Evolutionary conservation across 2,329 filamentous ascomycete genomes (phyloP).

Genomic region (Cladophialophora psammophila): DNA sequence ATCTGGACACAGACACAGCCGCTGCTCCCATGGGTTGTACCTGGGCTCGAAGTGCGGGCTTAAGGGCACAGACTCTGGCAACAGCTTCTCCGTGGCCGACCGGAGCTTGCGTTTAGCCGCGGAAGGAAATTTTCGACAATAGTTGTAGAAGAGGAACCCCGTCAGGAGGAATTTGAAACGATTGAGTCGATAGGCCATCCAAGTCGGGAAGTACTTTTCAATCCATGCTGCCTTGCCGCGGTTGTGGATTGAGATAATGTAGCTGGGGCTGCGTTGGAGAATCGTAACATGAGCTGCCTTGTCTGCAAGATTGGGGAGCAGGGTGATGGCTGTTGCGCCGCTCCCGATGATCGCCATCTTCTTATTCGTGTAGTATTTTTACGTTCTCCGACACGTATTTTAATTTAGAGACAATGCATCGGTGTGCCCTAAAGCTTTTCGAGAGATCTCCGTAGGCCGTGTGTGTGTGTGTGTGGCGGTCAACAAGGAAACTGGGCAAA

Average conservation of each 20-base stretch:
- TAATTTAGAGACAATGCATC: no score
- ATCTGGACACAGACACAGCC: constrained; percentile 73
- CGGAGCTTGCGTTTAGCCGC: not conserved
- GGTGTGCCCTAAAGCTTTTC: no score
- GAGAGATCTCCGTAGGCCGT: no score
- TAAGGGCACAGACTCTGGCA: constrained; percentile 50
- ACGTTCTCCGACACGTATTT: no score
- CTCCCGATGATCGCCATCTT: constrained; percentile 75
- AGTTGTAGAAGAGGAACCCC: not conserved
- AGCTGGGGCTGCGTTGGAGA: constrained; percentile 79
- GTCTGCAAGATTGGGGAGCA: constrained; percentile 73
- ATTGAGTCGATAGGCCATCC: not conserved
- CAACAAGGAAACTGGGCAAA: no score
- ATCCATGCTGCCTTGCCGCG: not conserved
- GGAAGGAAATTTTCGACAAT: not conserved
- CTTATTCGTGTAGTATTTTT: constrained; percentile 61
- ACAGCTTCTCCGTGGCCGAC: constrained; percentile 3
- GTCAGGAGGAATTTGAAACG: not conserved
- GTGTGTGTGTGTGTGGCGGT: no score
- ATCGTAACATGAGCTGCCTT: constrained; percentile 73
- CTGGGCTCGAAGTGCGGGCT: constrained; percentile 69
- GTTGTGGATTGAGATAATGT: constrained; percentile 58
- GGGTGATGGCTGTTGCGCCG: constrained; percentile 79
- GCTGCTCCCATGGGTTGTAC: constrained; percentile 75
- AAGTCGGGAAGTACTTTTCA: not conserved